Percentiles rank a stretch among this genome's conserved stretches.
These are phyloP conservation scores for Epichloe aotearoae DNA, from an alignment of 2,329 filamentous ascomycete genomes.

Conservation along the genomic window DNA sequence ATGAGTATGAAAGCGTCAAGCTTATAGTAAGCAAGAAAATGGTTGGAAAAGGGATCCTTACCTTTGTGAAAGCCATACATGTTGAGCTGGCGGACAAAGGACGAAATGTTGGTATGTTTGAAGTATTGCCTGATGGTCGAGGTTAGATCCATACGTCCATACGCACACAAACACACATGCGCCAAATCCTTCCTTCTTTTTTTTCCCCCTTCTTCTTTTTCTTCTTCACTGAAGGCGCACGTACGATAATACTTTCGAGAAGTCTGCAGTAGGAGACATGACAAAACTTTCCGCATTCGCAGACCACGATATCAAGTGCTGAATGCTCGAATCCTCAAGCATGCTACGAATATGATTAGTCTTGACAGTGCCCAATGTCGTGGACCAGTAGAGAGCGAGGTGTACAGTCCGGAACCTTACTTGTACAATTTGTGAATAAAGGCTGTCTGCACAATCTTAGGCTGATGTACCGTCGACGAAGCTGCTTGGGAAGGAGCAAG, in stretches of 20 bases:
- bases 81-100: constrained; percentile 92
- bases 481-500: constrained; percentile 34
- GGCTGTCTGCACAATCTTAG: constrained; percentile 94
- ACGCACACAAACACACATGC: not conserved
- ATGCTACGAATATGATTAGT: constrained; percentile 46
- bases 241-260: constrained; percentile 95
- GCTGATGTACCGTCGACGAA: constrained; percentile 73
- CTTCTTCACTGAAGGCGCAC: constrained; percentile 21
- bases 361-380: not conserved
- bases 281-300: constrained; percentile 91
- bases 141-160: constrained; percentile 3
- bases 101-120: constrained; percentile 98
- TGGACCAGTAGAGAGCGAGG: not conserved
- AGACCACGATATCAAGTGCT: constrained; percentile 95
- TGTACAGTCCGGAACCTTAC: constrained; percentile 36
- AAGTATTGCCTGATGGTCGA: constrained; percentile 71
- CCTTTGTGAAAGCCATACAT: constrained; percentile 99
- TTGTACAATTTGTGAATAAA: constrained; percentile 99
- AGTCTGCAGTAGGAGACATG: constrained; percentile 94
- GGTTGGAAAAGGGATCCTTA: constrained; percentile 22
- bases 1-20: not conserved
- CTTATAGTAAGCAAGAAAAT: not conserved
- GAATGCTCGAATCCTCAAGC: constrained; percentile 86
- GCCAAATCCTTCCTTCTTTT: not conserved
- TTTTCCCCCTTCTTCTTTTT: not conserved